A percentile compares a stretch with the other conserved stretches of the same genome.
phyloP scores from a whole-genome alignment of 1,139 yeast species.

The Hansenula sp. region DNA sequence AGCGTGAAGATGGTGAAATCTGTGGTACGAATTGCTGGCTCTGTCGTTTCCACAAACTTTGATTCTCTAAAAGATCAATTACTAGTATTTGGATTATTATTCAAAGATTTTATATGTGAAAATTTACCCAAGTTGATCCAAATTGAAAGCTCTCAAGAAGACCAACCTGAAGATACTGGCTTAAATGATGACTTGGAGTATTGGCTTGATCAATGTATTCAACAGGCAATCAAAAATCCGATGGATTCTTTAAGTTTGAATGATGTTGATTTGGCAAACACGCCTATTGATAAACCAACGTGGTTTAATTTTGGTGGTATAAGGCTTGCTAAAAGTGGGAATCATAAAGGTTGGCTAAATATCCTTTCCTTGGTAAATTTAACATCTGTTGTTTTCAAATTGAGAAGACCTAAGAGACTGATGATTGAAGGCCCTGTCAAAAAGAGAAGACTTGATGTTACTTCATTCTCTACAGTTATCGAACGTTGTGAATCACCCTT shows the following conservation, averaged over 20 bases:
- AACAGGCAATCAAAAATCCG: neutral
- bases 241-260: slow-evolving; percentile 2
- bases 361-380: slow-evolving; percentile 4
- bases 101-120: slow-evolving; percentile 13
- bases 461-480: slow-evolving; percentile 6
- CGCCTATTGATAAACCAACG: neutral
- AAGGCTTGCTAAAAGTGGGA: neutral
- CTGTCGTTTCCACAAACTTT: slow-evolving; percentile 16
- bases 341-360: slow-evolving; percentile 14
- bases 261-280: slow-evolving; percentile 11
- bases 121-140: slow-evolving; percentile 6
- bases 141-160: slow-evolving; percentile 4
- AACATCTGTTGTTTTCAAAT: slow-evolving; percentile 8
- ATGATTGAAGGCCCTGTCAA: slow-evolving; percentile 7
- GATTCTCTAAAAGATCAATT: slow-evolving; percentile 21
- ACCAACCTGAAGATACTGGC: slow-evolving; percentile 1
- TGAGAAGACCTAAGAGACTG: neutral
- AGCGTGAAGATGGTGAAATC: slow-evolving; percentile 14
- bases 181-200: slow-evolving; percentile 9
- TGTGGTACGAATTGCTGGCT: slow-evolving; percentile 12
- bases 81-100: slow-evolving; percentile 18
- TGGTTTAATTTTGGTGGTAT: slow-evolving; percentile 16
- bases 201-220: slow-evolving; percentile 11
- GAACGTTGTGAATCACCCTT: slow-evolving; percentile 2
- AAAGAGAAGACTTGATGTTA: slow-evolving; percentile 9